phyloP scores from a whole-genome alignment of 2,329 filamentous ascomycete genomes.

The Ceratocystiopsis brevicomis region DNA sequence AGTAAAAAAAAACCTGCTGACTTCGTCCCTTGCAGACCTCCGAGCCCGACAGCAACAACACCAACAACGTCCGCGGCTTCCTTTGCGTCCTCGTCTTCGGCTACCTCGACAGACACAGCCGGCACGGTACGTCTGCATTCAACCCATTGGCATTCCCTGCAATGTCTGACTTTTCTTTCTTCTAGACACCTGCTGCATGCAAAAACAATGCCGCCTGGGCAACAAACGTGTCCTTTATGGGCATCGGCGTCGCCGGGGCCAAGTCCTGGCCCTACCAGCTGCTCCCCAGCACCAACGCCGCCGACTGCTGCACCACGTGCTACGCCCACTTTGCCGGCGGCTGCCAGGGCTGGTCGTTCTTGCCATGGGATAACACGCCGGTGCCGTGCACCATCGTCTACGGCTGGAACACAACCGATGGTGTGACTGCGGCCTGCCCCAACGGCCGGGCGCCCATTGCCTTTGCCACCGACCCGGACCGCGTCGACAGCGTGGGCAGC shows the following conservation, averaged over 20 bases:
- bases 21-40: no score
- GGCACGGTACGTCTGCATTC: no score
- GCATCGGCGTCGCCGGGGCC: slow-evolving; percentile 1
- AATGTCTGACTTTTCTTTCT: neutral
- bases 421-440: slow-evolving; percentile 1
- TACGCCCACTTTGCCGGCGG: slow-evolving; percentile 1
- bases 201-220: slow-evolving; percentile 1
- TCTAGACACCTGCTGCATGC: neutral
- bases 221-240: slow-evolving; percentile 5
- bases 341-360: slow-evolving; percentile 7
- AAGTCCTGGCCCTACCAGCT: slow-evolving; percentile 6
- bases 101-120: no score
- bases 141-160: no score
- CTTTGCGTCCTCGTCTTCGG: no score
- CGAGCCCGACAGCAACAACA: no score
- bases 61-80: no score
- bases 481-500: slow-evolving; percentile 2
- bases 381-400: slow-evolving; percentile 7
- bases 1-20: no score
- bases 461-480: slow-evolving; percentile 1
- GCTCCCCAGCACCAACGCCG: neutral
- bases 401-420: slow-evolving; percentile 4
- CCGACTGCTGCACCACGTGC: slow-evolving; percentile 5
- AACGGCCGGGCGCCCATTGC: slow-evolving; percentile 3
- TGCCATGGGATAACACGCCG: slow-evolving; percentile 5